Evolutionary conservation across 2,329 filamentous ascomycete species (phyloP).

Genomic region (Fusarium annulatum): DNA sequence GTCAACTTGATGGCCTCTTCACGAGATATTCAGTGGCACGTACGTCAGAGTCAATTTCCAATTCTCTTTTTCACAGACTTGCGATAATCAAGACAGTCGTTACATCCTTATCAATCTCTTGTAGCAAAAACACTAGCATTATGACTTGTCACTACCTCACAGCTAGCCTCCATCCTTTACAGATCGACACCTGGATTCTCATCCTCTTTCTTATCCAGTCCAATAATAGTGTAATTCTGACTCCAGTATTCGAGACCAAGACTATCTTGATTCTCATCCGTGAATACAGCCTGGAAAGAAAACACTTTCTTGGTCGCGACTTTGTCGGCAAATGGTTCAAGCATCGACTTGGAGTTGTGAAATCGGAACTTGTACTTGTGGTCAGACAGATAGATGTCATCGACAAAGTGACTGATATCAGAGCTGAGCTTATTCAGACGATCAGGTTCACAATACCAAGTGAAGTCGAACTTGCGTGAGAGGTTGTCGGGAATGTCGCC

Average conservation of each 20-base stretch:
- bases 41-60: no score
- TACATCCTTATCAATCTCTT: fast-evolving
- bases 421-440: not conserved
- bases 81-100: not conserved
- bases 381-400: not conserved
- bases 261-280: not conserved
- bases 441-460: not conserved
- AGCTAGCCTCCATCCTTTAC: not conserved
- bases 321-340: not conserved
- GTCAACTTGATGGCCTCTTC: not conserved
- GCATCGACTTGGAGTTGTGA: not conserved
- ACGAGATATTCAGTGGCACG: no score
- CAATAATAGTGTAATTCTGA: not conserved
- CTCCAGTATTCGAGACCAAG: not conserved
- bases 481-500: not conserved
- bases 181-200: not conserved
- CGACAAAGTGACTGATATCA: not conserved
- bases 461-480: not conserved
- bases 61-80: not conserved
- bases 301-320: not conserved
- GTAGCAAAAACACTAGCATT: not conserved
- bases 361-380: not conserved
- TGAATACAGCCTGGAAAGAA: not conserved
- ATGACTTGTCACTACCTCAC: no score
- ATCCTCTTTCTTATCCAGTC: not conserved